Base-by-base conservation (phyloP, 805 yeast genomes). In the Zygosaccharomyces pseudorouxii region DNA sequence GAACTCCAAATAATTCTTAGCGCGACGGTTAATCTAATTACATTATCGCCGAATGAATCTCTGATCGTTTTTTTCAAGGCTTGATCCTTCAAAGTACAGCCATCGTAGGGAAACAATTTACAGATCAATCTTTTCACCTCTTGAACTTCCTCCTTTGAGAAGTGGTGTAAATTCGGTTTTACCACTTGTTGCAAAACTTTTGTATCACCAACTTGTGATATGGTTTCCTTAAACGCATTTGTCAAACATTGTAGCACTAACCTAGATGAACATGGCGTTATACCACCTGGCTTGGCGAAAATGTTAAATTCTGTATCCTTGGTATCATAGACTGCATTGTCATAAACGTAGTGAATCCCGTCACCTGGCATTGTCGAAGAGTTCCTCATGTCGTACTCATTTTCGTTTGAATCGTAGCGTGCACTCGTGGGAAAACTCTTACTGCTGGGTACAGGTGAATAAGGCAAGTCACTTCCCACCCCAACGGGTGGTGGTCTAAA, bases 81-180 rank as follows among this genome's bases (percentile, higher is more conserved):
- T 1, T 49, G 58, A 11, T 70, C 71, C 5, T 64, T 64, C 36
- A 60, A 56, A 3, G 72, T 64, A 45, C 73, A 69, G 2, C 73
- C 73, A 38, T 64, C 65, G 46, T 60, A 65, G 14, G 73, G 73
- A 56, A 69, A 69, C 55, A 68, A 55, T 1, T 49, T 45, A 48
- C 51, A 60, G 30, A 69, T 49, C n/a, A 62, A 57, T 3, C 54
- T 54, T 30, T 62, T 62, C 19, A 64, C 64, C 9, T 54, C 54
- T 5, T 42, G 28, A 29, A 67, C 60, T 45, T 68, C 71, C 12
- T 53, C 48, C n/a, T 62, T 59, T 35, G 61, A 63, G 35, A 65
- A 66, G 44, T 66, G 69, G 27, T 68, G 67, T 23, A 69, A 47
- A 37, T 66, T 63, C 30, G 71, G 68, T 45, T 68, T 65, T 55